Conservation (phyloP, 805 yeast genomes). For the Groenewaldozyma salmanticensis region DNA sequence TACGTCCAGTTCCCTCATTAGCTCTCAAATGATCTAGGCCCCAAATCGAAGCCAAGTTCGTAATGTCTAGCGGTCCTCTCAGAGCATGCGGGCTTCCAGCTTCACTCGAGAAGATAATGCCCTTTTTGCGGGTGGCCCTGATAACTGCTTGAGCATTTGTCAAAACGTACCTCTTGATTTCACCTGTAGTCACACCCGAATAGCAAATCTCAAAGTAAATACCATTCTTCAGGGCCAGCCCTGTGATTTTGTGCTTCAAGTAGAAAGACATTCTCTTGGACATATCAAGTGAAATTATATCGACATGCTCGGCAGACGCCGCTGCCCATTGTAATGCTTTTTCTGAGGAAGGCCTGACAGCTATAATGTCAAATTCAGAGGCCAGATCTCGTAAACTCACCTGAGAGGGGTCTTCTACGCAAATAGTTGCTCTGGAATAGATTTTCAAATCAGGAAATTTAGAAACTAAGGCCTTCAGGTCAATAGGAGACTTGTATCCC, state of each 20-base stretch:
- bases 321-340: constrained; percentile 68
- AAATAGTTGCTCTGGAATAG: constrained; percentile 64
- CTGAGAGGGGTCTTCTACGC: constrained; percentile 68
- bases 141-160: constrained; percentile 64
- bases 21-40: constrained; percentile 64
- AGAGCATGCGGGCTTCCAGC: constrained; percentile 42
- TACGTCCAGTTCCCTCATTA: constrained; percentile 45
- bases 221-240: constrained; percentile 78
- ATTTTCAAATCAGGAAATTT: constrained; percentile 36
- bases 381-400: constrained; percentile 42
- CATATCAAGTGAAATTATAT: constrained; percentile 66
- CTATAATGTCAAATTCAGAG: constrained; percentile 61
- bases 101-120: constrained; percentile 73
- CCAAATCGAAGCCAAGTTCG: constrained; percentile 52
- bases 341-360: constrained; percentile 74
- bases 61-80: constrained; percentile 61
- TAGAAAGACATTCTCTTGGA: constrained; percentile 59
- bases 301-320: constrained; percentile 60
- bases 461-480: constrained; percentile 24
- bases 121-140: constrained; percentile 73
- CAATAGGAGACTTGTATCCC: constrained; percentile 30
- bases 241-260: constrained; percentile 72
- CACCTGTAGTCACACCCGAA: constrained; percentile 21
- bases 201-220: constrained; percentile 74
- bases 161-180: constrained; percentile 43